Evolutionary conservation across 2,329 filamentous ascomycete species (phyloP).

Genomic region (Aspergillus flavus): DNA sequence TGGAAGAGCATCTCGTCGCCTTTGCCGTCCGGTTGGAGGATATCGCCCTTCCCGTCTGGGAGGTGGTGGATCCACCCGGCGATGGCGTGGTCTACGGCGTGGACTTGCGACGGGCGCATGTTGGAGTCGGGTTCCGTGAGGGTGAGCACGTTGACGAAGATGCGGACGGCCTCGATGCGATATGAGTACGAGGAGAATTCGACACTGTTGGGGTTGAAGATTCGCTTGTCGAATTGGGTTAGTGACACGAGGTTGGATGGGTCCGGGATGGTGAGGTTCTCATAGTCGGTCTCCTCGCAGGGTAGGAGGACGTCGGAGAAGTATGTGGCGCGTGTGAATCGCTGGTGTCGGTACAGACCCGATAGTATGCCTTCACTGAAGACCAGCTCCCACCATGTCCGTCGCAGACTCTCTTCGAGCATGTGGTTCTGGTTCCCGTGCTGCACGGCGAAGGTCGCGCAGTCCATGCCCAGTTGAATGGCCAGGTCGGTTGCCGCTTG

Average conservation of each 20-base stretch:
- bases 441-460: background rate
- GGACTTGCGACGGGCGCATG: background rate
- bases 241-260: background rate
- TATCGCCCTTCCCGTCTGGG: background rate
- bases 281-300: background rate
- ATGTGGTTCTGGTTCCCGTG: conserved; percentile 1
- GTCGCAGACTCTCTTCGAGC: background rate
- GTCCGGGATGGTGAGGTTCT: background rate
- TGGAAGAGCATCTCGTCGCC: conserved; percentile 6
- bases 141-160: background rate
- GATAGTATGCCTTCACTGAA: conserved; percentile 2
- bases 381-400: conserved; percentile 9
- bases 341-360: background rate
- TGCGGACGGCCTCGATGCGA: background rate
- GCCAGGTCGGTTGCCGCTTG: conserved; percentile 2
- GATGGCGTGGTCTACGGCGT: conserved; percentile 1
- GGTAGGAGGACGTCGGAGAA: conserved; percentile 3
- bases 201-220: background rate
- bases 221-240: background rate
- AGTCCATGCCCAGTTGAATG: conserved; percentile 4
- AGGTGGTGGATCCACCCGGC: background rate
- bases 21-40: background rate
- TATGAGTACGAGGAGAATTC: background rate
- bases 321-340: background rate
- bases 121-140: background rate